Percentiles rank a stretch among this genome's conserved stretches.
These are phyloP conservation scores for Periconia digitata DNA, from an alignment of 2,329 filamentous ascomycete species.

Conservation along the genomic window DNA sequence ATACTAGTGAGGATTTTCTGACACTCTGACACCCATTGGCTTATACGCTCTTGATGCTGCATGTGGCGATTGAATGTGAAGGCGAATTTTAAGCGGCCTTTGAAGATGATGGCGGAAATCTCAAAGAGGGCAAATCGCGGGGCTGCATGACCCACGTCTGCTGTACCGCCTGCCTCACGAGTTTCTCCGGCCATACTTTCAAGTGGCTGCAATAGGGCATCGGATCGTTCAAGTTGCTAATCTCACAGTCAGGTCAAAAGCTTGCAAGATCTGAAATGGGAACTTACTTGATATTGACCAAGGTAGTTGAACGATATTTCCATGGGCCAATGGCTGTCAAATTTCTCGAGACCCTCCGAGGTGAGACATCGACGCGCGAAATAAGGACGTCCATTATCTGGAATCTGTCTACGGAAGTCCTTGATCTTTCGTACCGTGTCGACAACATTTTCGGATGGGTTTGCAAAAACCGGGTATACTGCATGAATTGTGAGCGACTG, in stretches of 20 bases:
- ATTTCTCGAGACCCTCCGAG: slow-evolving; percentile 26
- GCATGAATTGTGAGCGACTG: not conserved
- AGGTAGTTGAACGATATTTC: slow-evolving; percentile 63
- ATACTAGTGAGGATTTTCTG: slow-evolving; percentile 32
- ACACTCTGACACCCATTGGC: slow-evolving; percentile 47
- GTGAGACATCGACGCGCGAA: slow-evolving; percentile 45
- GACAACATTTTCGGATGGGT: slow-evolving; percentile 39
- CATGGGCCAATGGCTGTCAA: slow-evolving; percentile 47
- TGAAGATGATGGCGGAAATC: slow-evolving; percentile 53
- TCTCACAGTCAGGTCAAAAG: slow-evolving; percentile 28
- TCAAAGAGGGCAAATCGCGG: slow-evolving; percentile 55
- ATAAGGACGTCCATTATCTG: slow-evolving; percentile 46
- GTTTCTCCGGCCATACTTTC: slow-evolving; percentile 52
- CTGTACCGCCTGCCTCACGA: slow-evolving; percentile 47
- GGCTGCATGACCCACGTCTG: slow-evolving; percentile 48
- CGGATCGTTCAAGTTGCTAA: slow-evolving; percentile 48
- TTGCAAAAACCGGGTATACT: slow-evolving; percentile 48
- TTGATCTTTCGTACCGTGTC: slow-evolving; percentile 58
- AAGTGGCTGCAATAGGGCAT: slow-evolving; percentile 47
- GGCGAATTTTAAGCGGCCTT: slow-evolving; percentile 50
- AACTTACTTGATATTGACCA: slow-evolving; percentile 52
- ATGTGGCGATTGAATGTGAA: slow-evolving; percentile 56
- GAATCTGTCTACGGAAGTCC: slow-evolving; percentile 49
- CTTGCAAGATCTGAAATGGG: not conserved
- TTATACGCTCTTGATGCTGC: slow-evolving; percentile 48